phyloP scores from a whole-genome alignment of 2,329 filamentous ascomycete genomes.

The Hypoxylon sp. region DNA sequence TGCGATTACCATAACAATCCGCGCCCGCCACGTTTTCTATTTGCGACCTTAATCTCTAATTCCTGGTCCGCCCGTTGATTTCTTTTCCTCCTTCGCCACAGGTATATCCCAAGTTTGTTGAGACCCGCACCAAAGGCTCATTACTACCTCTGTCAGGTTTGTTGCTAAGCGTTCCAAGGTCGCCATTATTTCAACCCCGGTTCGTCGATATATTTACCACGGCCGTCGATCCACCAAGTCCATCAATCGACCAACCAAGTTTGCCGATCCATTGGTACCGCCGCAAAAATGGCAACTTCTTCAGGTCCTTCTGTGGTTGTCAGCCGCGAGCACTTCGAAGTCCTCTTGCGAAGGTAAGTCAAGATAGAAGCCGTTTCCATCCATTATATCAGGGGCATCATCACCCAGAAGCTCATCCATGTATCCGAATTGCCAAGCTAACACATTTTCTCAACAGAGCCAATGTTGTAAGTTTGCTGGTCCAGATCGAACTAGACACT shows the following conservation, averaged over 20 bases:
- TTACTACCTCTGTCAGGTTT: not conserved
- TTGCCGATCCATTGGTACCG: not conserved
- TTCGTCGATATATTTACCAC: not conserved
- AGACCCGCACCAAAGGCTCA: not conserved
- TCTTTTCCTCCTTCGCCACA: not conserved
- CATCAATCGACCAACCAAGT: not conserved
- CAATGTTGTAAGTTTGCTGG: slow-evolving; percentile 50
- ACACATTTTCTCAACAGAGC: slow-evolving; percentile 46
- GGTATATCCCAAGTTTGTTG: not conserved
- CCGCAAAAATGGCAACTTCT: not conserved
- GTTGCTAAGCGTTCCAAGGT: not conserved
- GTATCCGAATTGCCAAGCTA: slow-evolving; percentile 30
- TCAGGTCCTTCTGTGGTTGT: not conserved
- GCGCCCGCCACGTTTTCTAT: not conserved
- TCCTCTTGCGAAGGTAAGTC: slow-evolving; percentile 70
- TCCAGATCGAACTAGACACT: slow-evolving; percentile 35
- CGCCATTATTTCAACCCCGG: not conserved
- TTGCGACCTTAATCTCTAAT: not conserved
- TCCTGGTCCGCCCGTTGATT: not conserved
- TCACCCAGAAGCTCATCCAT: slow-evolving; percentile 6
- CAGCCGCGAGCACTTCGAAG: not conserved
- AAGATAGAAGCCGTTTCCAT: not conserved
- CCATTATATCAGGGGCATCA: not conserved
- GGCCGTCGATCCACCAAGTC: not conserved
- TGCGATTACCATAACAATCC: not conserved